Base-by-base conservation (phyloP, 75 land plant genomes). In the Ceratopteris richardii region DNA sequence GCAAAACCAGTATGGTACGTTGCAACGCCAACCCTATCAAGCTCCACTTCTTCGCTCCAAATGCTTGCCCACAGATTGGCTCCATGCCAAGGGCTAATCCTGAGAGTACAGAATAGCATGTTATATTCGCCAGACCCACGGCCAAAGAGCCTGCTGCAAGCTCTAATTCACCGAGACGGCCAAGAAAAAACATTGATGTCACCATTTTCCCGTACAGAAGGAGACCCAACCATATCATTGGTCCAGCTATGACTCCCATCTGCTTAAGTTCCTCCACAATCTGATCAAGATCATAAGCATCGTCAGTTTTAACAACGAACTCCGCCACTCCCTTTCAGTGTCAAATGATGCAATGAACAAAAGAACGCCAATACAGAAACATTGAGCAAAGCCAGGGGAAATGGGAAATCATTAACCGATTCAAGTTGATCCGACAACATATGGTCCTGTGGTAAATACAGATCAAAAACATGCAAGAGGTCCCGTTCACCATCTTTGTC, bases 101-200 rank as follows among this genome's bases (percentile, higher is more conserved):
- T 2, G 67, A 70, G 10, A 88, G 64, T 19, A 88, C 80, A 0
- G 93, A 85, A 64, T 85, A 88, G 66, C 93, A 89, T 14, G 83
- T 82, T 69, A 86, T 81, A 74, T 86, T 86, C 25, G 90, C 84
- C 77, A 86, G 80, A 11, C 86, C 90, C 31, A 88, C 70, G 17
- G 90, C 76, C 24, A 85, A 57, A 14, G 94, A 72, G 1, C 94
- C 94, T 1, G 81, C 94, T 0, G 94, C 94, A 12, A 88, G 90
- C 66, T 88, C 83, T 1, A 85, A 61, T 26, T 80, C 75, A 0
- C 94, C 89, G 0, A 88, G 71, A 23, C 74, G 47, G 2, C 94
- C 94, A 71, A 85, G 68, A 79, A 80, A 88, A 23, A 66, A 58
- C 1, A 88, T 90, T 16, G 77, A 74, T 36, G 72, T 60, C 82